Conservation (phyloP, 108 stramenopile species). For the Nitzschia sp. region DNA sequence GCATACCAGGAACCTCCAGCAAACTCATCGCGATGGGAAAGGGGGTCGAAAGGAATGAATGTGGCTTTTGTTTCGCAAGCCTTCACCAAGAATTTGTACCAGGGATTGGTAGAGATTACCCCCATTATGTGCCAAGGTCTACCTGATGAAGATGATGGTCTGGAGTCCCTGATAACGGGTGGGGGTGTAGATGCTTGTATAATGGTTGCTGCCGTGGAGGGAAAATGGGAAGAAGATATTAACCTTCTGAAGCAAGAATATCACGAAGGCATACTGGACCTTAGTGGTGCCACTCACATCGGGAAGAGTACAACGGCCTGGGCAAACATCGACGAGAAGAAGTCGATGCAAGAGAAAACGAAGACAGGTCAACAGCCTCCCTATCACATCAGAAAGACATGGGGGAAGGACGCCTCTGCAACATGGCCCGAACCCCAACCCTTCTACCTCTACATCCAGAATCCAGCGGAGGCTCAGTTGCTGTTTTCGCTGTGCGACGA, state of each 20-base stretch:
- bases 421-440: conserved; percentile 74
- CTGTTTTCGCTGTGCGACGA: conserved; percentile 81
- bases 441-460: conserved; percentile 81
- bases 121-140: conserved; percentile 53
- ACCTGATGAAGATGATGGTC: conserved; percentile 72
- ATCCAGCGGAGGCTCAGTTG: conserved; percentile 58
- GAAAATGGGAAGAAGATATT: conserved; percentile 77
- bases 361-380: conserved; percentile 51
- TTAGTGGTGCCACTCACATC: conserved; percentile 79
- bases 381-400: conserved; percentile 70
- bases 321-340: conserved; percentile 67
- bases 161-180: conserved; percentile 64
- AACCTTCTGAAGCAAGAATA: conserved; percentile 69
- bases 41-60: conserved; percentile 69
- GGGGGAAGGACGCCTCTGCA: conserved; percentile 68
- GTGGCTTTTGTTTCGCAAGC: conserved; percentile 67
- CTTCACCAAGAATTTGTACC: conserved; percentile 71
- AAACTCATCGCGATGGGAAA: conserved; percentile 78
- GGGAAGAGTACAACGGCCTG: conserved; percentile 73
- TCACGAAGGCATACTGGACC: conserved; percentile 71
- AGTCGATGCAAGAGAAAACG: conserved; percentile 45
- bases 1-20: conserved; percentile 76
- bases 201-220: conserved; percentile 67
- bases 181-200: conserved; percentile 68
- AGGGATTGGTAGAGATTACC: conserved; percentile 71